phyloP scores from a whole-genome alignment of 2,329 filamentous ascomycete species.

The Ustulina deusta region DNA sequence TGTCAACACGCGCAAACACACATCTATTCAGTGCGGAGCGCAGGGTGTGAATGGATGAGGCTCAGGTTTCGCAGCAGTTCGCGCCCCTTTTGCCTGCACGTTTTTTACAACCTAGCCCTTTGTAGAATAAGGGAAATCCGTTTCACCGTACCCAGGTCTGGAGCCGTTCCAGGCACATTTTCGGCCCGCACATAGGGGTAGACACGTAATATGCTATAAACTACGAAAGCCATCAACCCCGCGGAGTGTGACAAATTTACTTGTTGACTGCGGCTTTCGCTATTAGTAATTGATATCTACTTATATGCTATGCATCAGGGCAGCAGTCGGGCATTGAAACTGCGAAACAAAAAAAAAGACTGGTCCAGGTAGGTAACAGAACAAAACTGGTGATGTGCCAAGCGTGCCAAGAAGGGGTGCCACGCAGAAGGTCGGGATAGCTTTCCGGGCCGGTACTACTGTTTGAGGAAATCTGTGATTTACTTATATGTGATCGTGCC shows the following conservation, averaged over 20 bases:
- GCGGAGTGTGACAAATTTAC: conserved; percentile 17
- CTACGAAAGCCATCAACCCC: background rate
- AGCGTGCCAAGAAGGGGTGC: background rate
- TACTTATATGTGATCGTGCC: no score
- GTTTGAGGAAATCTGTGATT: background rate
- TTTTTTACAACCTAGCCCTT: background rate
- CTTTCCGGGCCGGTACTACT: background rate
- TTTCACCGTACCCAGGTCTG: background rate
- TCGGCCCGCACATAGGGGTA: no score
- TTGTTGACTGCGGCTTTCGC: background rate
- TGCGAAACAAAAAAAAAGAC: no score
- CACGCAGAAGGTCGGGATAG: background rate
- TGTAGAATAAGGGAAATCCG: background rate
- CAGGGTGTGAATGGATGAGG: background rate
- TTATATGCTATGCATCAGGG: no score
- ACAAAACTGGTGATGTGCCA: background rate
- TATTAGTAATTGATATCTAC: background rate
- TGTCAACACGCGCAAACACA: no score
- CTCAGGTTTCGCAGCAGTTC: conserved; percentile 2
- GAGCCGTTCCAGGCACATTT: no score
- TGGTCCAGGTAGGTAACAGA: no score
- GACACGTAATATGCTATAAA: no score
- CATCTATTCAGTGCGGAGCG: no score
- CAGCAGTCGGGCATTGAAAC: no score
- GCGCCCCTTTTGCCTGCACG: background rate